These are phyloP conservation scores for Phytomonas francai DNA, from an alignment of 208 protist genomes.

Conservation along the genomic window DNA sequence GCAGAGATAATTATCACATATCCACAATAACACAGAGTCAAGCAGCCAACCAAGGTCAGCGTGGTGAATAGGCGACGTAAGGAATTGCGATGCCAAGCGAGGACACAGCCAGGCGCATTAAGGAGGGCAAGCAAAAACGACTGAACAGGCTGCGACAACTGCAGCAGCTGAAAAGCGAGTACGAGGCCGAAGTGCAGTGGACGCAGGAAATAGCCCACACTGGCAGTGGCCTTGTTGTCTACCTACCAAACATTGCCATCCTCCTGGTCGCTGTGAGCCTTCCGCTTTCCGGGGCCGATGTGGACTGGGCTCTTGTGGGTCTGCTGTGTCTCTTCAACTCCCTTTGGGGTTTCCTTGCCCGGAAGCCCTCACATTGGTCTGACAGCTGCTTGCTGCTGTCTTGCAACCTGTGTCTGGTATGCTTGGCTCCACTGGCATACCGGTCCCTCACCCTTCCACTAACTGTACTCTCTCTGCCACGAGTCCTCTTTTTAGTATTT, in stretches of 20 bases:
- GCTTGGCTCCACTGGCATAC: constrained; percentile 43
- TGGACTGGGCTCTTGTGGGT: constrained; percentile 69
- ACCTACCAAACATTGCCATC: constrained; percentile 66
- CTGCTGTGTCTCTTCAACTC: constrained; percentile 47
- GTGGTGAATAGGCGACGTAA: constrained; percentile 2
- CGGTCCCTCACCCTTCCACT: constrained; percentile 34
- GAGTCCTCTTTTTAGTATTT: constrained; percentile 23
- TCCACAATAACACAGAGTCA: neutral
- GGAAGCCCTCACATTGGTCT: constrained; percentile 45
- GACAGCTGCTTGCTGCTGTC: constrained; percentile 35
- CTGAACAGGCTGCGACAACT: constrained; percentile 46
- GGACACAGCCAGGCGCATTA: constrained; percentile 57
- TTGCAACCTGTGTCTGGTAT: constrained; percentile 52
- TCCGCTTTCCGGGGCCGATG: constrained; percentile 57
- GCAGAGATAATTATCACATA: neutral
- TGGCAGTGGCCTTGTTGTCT: constrained; percentile 16
- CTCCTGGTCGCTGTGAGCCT: constrained; percentile 75
- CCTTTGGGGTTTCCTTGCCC: constrained; percentile 28
- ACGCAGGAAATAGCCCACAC: constrained; percentile 14
- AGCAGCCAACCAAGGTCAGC: neutral
- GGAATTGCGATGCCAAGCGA: constrained; percentile 8
- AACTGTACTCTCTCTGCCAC: constrained; percentile 15
- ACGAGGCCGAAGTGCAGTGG: constrained; percentile 31
- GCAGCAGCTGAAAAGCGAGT: constrained; percentile 51
- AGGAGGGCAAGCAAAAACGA: constrained; percentile 44